Evolutionary conservation across 352 stramenopile species (phyloP).

Genomic region (Globisporangium mamillatum): DNA sequence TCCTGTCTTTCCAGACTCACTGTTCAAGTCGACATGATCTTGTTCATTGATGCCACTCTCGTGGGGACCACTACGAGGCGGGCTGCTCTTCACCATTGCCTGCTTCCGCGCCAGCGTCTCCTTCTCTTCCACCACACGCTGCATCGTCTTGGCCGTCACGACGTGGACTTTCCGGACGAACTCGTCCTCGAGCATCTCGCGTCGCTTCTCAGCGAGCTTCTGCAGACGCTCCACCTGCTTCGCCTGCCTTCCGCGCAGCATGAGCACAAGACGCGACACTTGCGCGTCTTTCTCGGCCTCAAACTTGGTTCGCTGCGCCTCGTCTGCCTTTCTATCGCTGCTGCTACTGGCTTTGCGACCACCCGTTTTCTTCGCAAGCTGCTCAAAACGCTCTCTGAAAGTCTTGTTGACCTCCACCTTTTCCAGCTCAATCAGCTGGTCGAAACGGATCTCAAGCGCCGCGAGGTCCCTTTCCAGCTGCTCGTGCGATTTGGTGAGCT

Average conservation of each 20-base stretch:
- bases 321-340: background rate
- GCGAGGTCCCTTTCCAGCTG: slow-evolving; percentile 13
- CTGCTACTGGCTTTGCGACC: slow-evolving; percentile 12
- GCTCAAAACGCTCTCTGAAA: slow-evolving; percentile 17
- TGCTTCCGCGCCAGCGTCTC: slow-evolving; percentile 40
- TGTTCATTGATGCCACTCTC: background rate
- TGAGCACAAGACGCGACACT: slow-evolving; percentile 39
- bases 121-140: slow-evolving; percentile 52
- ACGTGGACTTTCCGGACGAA: slow-evolving; percentile 45
- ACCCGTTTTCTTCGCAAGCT: background rate
- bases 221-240: slow-evolving; percentile 27
- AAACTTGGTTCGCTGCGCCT: slow-evolving; percentile 7
- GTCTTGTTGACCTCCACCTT: slow-evolving; percentile 34
- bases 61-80: background rate
- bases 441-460: slow-evolving; percentile 15
- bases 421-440: slow-evolving; percentile 32
- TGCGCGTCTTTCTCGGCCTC: slow-evolving; percentile 40
- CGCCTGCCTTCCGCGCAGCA: slow-evolving; percentile 38
- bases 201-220: slow-evolving; percentile 22
- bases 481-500: slow-evolving; percentile 24
- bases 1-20: background rate
- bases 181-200: slow-evolving; percentile 44
- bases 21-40: background rate
- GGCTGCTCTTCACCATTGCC: slow-evolving; percentile 17
- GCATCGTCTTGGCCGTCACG: slow-evolving; percentile 44